phyloP scores from a whole-genome alignment of 495 filamentous ascomycete species.

The Penicillium coprophilum region DNA sequence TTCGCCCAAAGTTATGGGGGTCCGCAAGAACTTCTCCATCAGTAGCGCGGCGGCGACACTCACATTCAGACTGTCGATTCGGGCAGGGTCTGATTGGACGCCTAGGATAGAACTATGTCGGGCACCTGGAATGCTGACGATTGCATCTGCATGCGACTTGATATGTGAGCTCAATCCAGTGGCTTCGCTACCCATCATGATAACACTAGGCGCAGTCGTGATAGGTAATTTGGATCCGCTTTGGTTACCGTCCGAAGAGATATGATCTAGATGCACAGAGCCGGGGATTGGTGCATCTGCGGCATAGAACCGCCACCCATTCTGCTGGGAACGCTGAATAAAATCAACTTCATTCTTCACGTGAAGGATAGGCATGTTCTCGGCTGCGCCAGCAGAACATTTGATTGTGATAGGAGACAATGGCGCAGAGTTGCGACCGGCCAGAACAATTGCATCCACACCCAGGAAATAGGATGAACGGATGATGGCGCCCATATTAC shows the following conservation, averaged over 20 bases:
- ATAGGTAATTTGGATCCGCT: slow-evolving; percentile 42
- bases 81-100: slow-evolving; percentile 40
- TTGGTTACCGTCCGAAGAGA: slow-evolving; percentile 7
- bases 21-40: slow-evolving; percentile 60
- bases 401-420: slow-evolving; percentile 78
- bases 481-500: slow-evolving; percentile 86
- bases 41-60: slow-evolving; percentile 79
- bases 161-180: slow-evolving; percentile 65
- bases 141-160: slow-evolving; percentile 59
- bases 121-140: slow-evolving; percentile 54
- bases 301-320: slow-evolving; percentile 84
- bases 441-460: slow-evolving; percentile 70
- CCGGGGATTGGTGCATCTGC: slow-evolving; percentile 58
- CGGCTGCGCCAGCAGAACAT: slow-evolving; percentile 81
- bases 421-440: slow-evolving; percentile 64
- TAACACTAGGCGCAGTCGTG: slow-evolving; percentile 60
- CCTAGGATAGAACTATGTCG: slow-evolving; percentile 35
- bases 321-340: slow-evolving; percentile 60
- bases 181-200: slow-evolving; percentile 83
- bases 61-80: slow-evolving; percentile 80
- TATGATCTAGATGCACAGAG: slow-evolving; percentile 28
- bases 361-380: slow-evolving; percentile 69
- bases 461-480: slow-evolving; percentile 85
- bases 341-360: slow-evolving; percentile 66
- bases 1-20: slow-evolving; percentile 38